Evolutionary conservation across 2,329 filamentous ascomycete genomes (phyloP).

Genomic region (Coccinonectria pachysandricola): DNA sequence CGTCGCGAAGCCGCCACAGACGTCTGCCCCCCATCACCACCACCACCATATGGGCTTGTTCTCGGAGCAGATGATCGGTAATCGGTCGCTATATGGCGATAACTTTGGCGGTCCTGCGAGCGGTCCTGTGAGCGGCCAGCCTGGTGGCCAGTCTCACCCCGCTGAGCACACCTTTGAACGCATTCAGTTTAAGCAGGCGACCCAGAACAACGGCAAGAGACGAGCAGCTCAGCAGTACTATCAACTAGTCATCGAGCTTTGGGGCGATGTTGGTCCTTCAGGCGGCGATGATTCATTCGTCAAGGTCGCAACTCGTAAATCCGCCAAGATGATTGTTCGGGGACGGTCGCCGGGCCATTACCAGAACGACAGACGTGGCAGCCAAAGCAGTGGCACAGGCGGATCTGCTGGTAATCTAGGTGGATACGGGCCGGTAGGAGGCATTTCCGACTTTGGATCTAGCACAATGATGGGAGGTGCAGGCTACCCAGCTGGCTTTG

Average conservation of each 20-base stretch:
- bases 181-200: slow-evolving; percentile 90
- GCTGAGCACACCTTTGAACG: slow-evolving; percentile 66
- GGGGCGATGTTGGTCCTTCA: slow-evolving; percentile 52
- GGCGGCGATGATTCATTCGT: slow-evolving; percentile 44
- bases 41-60: slow-evolving; percentile 39
- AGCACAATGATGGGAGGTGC: slow-evolving; percentile 27
- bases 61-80: slow-evolving; percentile 22
- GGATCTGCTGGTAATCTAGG: slow-evolving; percentile 55
- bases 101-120: too few relatives aligned
- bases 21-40: slow-evolving; percentile 31
- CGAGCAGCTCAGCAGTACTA: slow-evolving; percentile 88
- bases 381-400: slow-evolving; percentile 55
- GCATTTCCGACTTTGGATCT: slow-evolving; percentile 20
- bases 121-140: too few relatives aligned
- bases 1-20: slow-evolving; percentile 54
- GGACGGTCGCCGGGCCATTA: slow-evolving; percentile 76
- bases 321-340: slow-evolving; percentile 77
- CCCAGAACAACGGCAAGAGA: slow-evolving; percentile 86
- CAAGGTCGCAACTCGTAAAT: slow-evolving; percentile 62
- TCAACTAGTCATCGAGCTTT: slow-evolving; percentile 78
- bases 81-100: slow-evolving; percentile 30
- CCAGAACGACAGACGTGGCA: slow-evolving; percentile 58
- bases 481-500: slow-evolving; percentile 18
- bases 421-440: slow-evolving; percentile 21
- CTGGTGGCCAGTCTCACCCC: slow-evolving; percentile 28